Percentiles rank a stretch among this genome's conserved stretches.
These are phyloP conservation scores for Chrysoporthe puriensis DNA, from an alignment of 2,329 filamentous ascomycete genomes.

Conservation along the genomic window DNA sequence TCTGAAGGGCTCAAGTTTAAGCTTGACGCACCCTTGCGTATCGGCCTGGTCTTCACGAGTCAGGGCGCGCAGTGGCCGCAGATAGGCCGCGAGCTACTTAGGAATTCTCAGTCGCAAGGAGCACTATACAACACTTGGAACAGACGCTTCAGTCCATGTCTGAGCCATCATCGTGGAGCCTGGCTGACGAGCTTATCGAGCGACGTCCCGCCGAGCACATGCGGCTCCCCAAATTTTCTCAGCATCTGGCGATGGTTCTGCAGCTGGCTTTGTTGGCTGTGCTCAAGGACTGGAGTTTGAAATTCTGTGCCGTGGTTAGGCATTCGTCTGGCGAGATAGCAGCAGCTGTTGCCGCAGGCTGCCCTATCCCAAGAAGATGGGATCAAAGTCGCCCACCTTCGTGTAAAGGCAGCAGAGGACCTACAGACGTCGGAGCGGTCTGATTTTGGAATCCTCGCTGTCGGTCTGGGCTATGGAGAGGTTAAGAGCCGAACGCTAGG, in stretches of 20 bases:
- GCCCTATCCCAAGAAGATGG: neutral
- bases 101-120: conserved; percentile 18
- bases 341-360: conserved; percentile 24
- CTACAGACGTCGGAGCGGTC: neutral
- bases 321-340: conserved; percentile 24
- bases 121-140: conserved; percentile 29
- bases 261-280: conserved; percentile 12
- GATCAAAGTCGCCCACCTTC: conserved; percentile 14
- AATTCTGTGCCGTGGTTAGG: neutral
- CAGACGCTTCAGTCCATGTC: conserved; percentile 26
- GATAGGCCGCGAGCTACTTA: conserved; percentile 35
- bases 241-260: conserved; percentile 10
- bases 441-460: conserved; percentile 16
- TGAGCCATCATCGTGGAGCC: conserved; percentile 30
- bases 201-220: conserved; percentile 28
- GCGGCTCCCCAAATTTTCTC: conserved; percentile 18
- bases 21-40: neutral
- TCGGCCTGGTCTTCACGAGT: conserved; percentile 34
- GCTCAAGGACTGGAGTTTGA: conserved; percentile 6
- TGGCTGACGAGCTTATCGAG: conserved; percentile 29
- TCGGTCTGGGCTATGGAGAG: conserved; percentile 5
- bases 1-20: conserved; percentile 11
- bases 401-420: conserved; percentile 6
- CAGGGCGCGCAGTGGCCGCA: conserved; percentile 35
- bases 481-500: neutral